Percentiles rank a stretch among this genome's conserved stretches.
phyloP scores from a whole-genome alignment of 1,139 yeast species.

The Pichia sp. region DNA sequence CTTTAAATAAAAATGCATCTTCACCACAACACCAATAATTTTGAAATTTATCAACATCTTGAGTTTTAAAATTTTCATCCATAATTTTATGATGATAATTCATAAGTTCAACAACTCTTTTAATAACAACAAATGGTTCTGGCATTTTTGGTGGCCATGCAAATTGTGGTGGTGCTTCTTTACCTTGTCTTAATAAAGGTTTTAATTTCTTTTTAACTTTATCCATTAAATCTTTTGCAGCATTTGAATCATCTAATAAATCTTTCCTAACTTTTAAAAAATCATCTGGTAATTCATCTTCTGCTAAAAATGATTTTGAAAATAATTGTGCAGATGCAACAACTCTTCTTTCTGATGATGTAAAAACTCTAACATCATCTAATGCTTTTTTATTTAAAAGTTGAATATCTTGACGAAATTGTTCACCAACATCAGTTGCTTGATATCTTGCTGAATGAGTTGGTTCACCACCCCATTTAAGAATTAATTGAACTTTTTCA shows the following conservation, averaged over 20 bases:
- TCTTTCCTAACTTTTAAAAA: constrained; percentile 83
- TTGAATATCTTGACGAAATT: constrained; percentile 84
- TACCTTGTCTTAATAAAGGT: constrained; percentile 89
- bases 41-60: constrained; percentile 66
- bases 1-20: constrained; percentile 82
- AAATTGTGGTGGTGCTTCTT: constrained; percentile 97
- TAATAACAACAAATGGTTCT: constrained; percentile 89
- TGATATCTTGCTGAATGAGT: constrained; percentile 96
- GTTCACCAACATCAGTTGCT: constrained; percentile 93
- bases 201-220: constrained; percentile 94
- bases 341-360: constrained; percentile 93
- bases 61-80: constrained; percentile 70
- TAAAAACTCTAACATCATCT: constrained; percentile 77
- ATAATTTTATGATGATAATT: constrained; percentile 81
- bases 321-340: constrained; percentile 87
- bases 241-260: constrained; percentile 91
- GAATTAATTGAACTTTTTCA: constrained; percentile 89
- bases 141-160: constrained; percentile 99
- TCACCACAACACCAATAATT: constrained; percentile 95
- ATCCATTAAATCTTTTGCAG: constrained; percentile 97
- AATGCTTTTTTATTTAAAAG: constrained; percentile 79
- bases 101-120: constrained; percentile 93
- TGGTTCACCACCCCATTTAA: constrained; percentile 99
- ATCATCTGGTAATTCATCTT: constrained; percentile 69
- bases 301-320: constrained; percentile 74